These are phyloP conservation scores for Backusella luteola DNA, from an alignment of 192 early-diverging fungal species.

Conservation along the genomic window DNA sequence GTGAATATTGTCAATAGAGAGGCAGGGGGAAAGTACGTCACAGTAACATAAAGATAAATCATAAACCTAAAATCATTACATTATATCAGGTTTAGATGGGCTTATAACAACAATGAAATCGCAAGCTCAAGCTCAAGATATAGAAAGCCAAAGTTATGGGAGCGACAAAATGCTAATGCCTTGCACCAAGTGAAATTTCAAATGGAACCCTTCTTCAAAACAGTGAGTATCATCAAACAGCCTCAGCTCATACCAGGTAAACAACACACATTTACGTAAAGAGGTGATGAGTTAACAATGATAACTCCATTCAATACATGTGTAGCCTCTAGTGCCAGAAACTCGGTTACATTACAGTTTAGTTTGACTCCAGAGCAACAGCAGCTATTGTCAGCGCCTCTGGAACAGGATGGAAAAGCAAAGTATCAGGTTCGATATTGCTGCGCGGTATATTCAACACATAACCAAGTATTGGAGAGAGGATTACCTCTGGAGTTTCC, in stretches of 20 bases:
- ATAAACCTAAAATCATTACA: not conserved
- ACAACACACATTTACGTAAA: not conserved
- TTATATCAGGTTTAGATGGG: not conserved
- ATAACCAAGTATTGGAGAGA: not conserved
- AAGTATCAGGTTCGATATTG: conserved; percentile 4
- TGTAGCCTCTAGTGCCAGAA: not conserved
- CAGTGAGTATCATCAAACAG: not conserved
- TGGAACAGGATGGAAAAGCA: not conserved
- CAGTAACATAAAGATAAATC: not conserved
- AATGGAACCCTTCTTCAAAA: conserved; percentile 8
- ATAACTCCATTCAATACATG: too few relatives aligned
- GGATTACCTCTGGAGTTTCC: conserved; percentile 8
- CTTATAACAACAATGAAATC: not conserved
- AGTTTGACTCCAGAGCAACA: not conserved
- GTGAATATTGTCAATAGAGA: not conserved
- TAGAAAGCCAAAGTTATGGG: not conserved
- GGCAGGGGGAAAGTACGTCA: not conserved
- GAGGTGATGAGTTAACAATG: too few relatives aligned
- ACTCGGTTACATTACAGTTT: not conserved
- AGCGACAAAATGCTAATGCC: conserved; percentile 46
- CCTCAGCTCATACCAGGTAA: not conserved
- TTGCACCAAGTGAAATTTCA: conserved; percentile 60
- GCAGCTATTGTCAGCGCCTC: not conserved
- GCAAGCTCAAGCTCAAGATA: not conserved
- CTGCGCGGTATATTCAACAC: not conserved